Evolutionary conservation across 257 asterid genomes (phyloP), one percentile per base, ranked within the genome.

Genomic region (Salvia miltiorrhiza): DNA sequence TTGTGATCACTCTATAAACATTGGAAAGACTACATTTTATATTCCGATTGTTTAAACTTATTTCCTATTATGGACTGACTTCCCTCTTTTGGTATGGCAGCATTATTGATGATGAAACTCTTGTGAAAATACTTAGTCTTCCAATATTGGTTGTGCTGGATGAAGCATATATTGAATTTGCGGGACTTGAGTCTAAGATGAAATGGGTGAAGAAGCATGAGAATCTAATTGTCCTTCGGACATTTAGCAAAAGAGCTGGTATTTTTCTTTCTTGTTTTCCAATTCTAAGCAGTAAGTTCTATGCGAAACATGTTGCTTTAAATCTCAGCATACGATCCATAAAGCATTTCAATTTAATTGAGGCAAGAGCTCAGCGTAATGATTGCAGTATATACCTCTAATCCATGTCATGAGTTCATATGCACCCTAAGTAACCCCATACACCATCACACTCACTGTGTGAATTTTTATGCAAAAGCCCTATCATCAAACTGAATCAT

Each of bases 201-300:
- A 83, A 64, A 75, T 94, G 99, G 99, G 97, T 94, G 76, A 94
- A 94, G 87, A 89, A 87, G 87, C 78, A 84, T 67, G 99, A 94
- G 79, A 94, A 94, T 83, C 83, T 91, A 65, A 89, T 89, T 44
- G 99, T 94, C 69, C 97, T 94, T 72, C 93, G 97, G 60, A 94
- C 99, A 5, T 94, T 94, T 78, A 94, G 97, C 85, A 94, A 94
- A 81, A 77, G 99, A 87, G 99, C 97, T 64, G 99, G 99, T 90
- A 86, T 13, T 53, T 14, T 55, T 47, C 56, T 63, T 57, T 62
- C 78, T 70, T 45, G 14, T 67, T 50, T 26, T 19, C 14, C 62
- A 28, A 11, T 35, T 63, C 57, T 69, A 52, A n/a, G 64, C 62
- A 37, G n/a, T n/a, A n/a, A n/a, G n/a, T n/a, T n/a, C 45, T 26